Percentiles rank a stretch among this genome's conserved stretches.
Conservation (phyloP, 164 flowering plant species). For the Tinospora cordifolia region DNA sequence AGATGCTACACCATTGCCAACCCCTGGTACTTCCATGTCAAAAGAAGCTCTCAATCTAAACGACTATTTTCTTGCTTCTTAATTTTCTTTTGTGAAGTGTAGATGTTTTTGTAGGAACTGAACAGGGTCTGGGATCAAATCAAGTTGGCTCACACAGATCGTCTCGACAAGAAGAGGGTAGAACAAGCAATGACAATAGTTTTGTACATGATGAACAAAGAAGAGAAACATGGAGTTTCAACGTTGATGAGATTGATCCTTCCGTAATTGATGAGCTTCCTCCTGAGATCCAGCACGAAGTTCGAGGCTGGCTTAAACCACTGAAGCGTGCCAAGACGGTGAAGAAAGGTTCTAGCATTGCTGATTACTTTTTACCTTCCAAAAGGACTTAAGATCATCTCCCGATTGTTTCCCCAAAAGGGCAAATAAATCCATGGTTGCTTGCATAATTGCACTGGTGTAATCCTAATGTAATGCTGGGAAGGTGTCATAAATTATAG, state of each 20-base stretch:
- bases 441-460: no score
- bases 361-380: conserved; percentile 58
- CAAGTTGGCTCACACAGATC: conserved; percentile 17
- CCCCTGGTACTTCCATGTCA: conserved; percentile 32
- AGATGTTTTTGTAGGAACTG: conserved; percentile 23
- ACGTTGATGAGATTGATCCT: conserved; percentile 68
- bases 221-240: conserved; percentile 45
- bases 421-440: neutral
- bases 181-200: conserved; percentile 5
- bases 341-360: conserved; percentile 47
- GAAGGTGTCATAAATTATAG: neutral
- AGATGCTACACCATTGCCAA: conserved; percentile 23
- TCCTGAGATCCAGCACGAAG: conserved; percentile 62
- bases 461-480: neutral
- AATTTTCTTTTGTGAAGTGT: neutral
- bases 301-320: conserved; percentile 55
- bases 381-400: conserved; percentile 16
- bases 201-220: conserved; percentile 17
- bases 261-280: conserved; percentile 73
- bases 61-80: neutral
- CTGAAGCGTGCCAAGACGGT: conserved; percentile 40
- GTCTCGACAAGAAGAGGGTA: conserved; percentile 6
- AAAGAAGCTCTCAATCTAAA: neutral
- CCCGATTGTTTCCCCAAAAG: neutral
- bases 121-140: conserved; percentile 8